Base-by-base conservation (phyloP, 768 basidiomycete genomes). In the Mycena haematopus region DNA sequence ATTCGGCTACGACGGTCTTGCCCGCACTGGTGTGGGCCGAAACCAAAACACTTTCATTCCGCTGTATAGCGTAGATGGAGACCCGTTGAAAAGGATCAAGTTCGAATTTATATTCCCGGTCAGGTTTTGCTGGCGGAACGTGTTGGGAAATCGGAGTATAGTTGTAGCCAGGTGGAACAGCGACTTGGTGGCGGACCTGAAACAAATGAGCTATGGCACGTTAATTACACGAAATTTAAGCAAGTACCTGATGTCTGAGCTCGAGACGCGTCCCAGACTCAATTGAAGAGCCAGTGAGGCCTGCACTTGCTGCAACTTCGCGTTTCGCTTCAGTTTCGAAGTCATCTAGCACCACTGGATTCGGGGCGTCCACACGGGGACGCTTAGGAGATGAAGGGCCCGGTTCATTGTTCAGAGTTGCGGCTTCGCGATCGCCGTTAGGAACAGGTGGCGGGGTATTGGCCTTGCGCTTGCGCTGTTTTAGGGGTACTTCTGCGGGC, bases 1-100 rank as follows among this genome's bases (percentile, higher is more conserved):
- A 99, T 80, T 99, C 97, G 49, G 97, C 97, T 63, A 99, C 97
- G 65, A 99, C 97, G 2, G 97, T 99, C 79, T 99, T 99, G 71
- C 97, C 97, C 36, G 97, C 97, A 77, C 93, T 96, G 6, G 97
- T 99, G 79, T 99, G 97, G 0, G 97, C 97, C 24, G 96, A 98
- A 17, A 99, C 97, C 53, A 99, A 82, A 6, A 99, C 96, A 70
- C 92, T 95, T 79, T 99, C 97, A 73, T 97, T 96, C 40, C 97
- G 85, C 74, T 99, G 95, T 53, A 99, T 99, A 40, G 95, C 95
- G 65, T 92, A 85, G 9, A 99, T 88, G 2, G 96, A 95, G 47
- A 99, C 95, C 72, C 89, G 85, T 71, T 99, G 97, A 79, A 99
- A 99, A 19, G 97, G 96, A 78, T 99, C 97, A 54, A 99, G 84